A percentile compares a stretch with the other conserved stretches of the same genome.
Evolutionary conservation across 1,284 basidiomycete species (phyloP).

Genomic region (Boletus albobrunnescens): DNA sequence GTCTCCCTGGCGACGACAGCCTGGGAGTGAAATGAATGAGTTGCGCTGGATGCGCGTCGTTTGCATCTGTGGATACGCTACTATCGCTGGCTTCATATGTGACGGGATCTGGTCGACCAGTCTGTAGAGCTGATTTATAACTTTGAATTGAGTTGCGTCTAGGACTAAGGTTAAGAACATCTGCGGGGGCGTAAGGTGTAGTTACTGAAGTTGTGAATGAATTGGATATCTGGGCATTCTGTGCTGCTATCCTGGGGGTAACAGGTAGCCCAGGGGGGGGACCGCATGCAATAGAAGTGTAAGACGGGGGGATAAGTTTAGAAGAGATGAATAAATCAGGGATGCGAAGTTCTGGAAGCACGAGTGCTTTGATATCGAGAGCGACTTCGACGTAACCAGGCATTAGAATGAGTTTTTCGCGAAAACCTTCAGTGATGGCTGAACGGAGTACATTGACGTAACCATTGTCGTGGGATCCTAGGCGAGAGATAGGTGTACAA

Average conservation of each 20-base stretch:
- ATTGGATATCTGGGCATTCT: constrained; percentile 15
- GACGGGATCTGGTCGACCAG: constrained; percentile 17
- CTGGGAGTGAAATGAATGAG: constrained; percentile 27
- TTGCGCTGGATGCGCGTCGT: constrained; percentile 27
- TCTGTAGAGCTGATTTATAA: constrained; percentile 33
- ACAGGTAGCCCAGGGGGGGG: constrained; percentile 28
- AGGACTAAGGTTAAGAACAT: constrained; percentile 11
- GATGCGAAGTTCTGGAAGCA: constrained; percentile 51
- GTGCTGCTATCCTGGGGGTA: constrained; percentile 13
- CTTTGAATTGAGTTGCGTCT: constrained; percentile 30
- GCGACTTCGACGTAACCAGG: constrained; percentile 62
- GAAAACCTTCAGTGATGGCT: constrained; percentile 59
- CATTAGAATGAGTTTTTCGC: constrained; percentile 63
- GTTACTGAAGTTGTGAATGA: constrained; percentile 11
- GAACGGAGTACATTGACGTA: constrained; percentile 62
- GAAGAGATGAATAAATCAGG: constrained; percentile 60
- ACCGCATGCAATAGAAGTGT: constrained; percentile 23
- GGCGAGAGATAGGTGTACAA: neutral
- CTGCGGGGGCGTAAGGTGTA: constrained; percentile 8
- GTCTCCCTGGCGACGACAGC: constrained; percentile 34
- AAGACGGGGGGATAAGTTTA: constrained; percentile 39
- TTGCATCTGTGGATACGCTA: constrained; percentile 35
- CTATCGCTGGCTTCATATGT: constrained; percentile 29
- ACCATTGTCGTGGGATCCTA: constrained; percentile 71
- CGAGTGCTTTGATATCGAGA: constrained; percentile 52